Evolutionary conservation across 2,329 filamentous ascomycete genomes (phyloP), one percentile per base, ranked within the genome.

Genomic region (Aspergillus piperis): DNA sequence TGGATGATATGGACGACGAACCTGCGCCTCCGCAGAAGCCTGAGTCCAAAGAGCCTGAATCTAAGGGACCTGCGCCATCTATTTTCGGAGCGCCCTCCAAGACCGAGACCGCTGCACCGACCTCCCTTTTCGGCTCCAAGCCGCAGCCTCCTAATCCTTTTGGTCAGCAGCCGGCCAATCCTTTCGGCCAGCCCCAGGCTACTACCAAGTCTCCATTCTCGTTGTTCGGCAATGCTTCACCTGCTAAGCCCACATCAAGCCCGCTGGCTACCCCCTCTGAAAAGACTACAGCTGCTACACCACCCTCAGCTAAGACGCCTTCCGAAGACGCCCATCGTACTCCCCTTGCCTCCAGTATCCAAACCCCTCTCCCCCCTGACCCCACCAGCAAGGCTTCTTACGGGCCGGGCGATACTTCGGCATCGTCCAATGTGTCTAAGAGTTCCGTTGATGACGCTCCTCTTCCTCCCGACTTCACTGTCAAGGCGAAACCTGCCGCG

Each of bases 351-450:
- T 58, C 60, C 13, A 42, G 54, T 13, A 51, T 54, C 8, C 66
- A 72, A 39, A 62, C 72, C 8, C 80, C 80, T 8, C 68, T 82
- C 38, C 80, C 80, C 4, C 80, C 80, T 15, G 79, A 82, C 42
- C 64, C 80, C 5, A 80, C 78, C n/a, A 82, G 78, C 61, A 80
- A 76, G 66, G 73, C 72, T 39, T 73, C 66, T 11, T 82, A 81
- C 66, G 75, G 75, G 8, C 74, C 80, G 25, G 80, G 79, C 5
- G 80, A 82, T 60, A 81, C 80, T n/a, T 81, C 80, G 3, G 77
- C 75, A 8, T 81, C 79, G 8, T 80, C 78, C 3, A 74, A 76
- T 57, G 73, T 75, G 5, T 80, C 77, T 5, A 77, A 75, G 55
- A 71, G 66, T 42, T 78, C 77, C 5, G 59, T 69, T 47, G 77